Conservation (phyloP, 2,329 filamentous ascomycete genomes). For the Alternaria viburni region DNA sequence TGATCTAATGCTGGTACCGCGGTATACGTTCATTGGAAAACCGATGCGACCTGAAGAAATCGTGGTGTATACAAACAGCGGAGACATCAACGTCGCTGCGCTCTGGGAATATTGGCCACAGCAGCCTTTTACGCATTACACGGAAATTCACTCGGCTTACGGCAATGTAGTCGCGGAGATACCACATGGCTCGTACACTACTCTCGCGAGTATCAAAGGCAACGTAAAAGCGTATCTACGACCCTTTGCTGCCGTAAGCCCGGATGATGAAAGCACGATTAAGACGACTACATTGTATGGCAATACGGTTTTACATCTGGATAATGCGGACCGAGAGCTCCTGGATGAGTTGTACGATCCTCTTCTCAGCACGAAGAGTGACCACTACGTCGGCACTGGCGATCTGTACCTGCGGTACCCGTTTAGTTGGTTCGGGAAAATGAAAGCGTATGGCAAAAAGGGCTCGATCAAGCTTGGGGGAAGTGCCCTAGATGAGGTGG, state of each 20-base stretch:
- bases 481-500: not conserved
- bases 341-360: not conserved
- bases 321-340: not conserved
- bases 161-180: not conserved
- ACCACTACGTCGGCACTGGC: not conserved
- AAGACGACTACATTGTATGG: not conserved
- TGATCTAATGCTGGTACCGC: not conserved
- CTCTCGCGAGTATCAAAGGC: not conserved
- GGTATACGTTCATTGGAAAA: not conserved
- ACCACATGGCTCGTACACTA: not conserved
- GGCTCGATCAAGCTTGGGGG: not conserved
- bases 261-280: not conserved
- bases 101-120: not conserved
- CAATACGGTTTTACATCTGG: not conserved
- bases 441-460: fast-evolving
- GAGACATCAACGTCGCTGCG: not conserved
- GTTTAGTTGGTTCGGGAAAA: not conserved
- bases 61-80: not conserved
- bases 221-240: not conserved
- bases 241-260: not conserved
- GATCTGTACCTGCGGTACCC: not conserved
- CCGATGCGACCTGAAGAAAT: not conserved
- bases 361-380: not conserved
- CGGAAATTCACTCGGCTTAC: not conserved
- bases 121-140: not conserved